Evolutionary conservation across 2,329 filamentous ascomycete genomes (phyloP).

Genomic region (Hirsutella minnesotensis): DNA sequence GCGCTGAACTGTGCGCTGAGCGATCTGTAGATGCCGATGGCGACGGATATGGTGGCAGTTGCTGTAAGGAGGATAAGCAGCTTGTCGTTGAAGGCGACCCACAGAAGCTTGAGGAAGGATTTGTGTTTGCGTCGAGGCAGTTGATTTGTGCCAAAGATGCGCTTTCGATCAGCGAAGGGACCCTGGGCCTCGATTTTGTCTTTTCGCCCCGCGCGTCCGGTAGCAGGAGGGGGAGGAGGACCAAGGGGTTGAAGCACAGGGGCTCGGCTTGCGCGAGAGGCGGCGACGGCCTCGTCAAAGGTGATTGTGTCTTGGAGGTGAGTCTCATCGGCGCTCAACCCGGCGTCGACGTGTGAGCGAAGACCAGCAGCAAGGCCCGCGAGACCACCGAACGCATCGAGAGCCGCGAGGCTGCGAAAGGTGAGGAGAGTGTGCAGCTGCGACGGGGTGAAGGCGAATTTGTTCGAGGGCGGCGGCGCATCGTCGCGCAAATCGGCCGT

Average conservation of each 20-base stretch:
- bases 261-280: slow-evolving; percentile 19
- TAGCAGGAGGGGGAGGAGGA: slow-evolving; percentile 10
- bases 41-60: slow-evolving; percentile 62
- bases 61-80: slow-evolving; percentile 60
- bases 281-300: slow-evolving; percentile 36
- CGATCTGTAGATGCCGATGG: slow-evolving; percentile 64
- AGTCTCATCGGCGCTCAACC: slow-evolving; percentile 38
- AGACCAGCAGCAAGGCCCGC: slow-evolving; percentile 39
- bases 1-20: slow-evolving; percentile 38
- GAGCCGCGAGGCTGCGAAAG: slow-evolving; percentile 34
- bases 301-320: slow-evolving; percentile 29
- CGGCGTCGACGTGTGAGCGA: slow-evolving; percentile 32
- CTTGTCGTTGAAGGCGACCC: slow-evolving; percentile 77
- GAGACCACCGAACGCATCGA: slow-evolving; percentile 40
- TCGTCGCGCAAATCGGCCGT: slow-evolving; percentile 15
- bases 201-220: slow-evolving; percentile 13
- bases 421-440: slow-evolving; percentile 42
- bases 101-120: slow-evolving; percentile 52
- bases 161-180: slow-evolving; percentile 45
- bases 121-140: slow-evolving; percentile 51
- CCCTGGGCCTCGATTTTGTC: slow-evolving; percentile 12
- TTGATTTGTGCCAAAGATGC: slow-evolving; percentile 55
- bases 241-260: slow-evolving; percentile 10
- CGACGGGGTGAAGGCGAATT: slow-evolving; percentile 41
- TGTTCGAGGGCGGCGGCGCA: slow-evolving; percentile 21